Conservation (phyloP, 257 asterid species). For the Plantago ovata region DNA sequence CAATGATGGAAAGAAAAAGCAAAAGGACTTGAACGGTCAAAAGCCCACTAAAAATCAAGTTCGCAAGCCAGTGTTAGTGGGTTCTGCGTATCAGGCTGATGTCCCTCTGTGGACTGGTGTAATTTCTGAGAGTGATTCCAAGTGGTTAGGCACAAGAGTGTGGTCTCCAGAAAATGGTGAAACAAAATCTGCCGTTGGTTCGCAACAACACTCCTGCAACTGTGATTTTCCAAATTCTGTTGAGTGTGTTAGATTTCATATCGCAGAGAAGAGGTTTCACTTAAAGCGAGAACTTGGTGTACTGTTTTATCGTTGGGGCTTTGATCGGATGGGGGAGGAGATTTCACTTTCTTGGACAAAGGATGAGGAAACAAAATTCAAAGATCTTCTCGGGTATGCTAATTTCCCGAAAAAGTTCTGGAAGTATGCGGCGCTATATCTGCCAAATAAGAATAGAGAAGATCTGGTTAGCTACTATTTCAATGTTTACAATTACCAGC, state of each 20-base stretch:
- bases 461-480: conserved; percentile 69
- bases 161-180: conserved; percentile 47
- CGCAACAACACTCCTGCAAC: conserved; percentile 35
- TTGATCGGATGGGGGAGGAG: conserved; percentile 84
- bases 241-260: conserved; percentile 70
- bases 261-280: conserved; percentile 56
- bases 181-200: conserved; percentile 10
- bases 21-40: conserved; percentile 4
- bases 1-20: too few species aligned
- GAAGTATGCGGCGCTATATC: conserved; percentile 30
- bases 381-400: conserved; percentile 37
- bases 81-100: conserved; percentile 53
- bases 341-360: conserved; percentile 76
- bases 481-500: conserved; percentile 52
- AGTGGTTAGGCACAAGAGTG: conserved; percentile 69
- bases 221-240: conserved; percentile 47
- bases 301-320: conserved; percentile 49
- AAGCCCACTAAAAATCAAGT: conserved; percentile 20
- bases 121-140: conserved; percentile 46
- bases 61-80: conserved; percentile 36
- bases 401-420: conserved; percentile 35
- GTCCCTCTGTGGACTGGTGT: conserved; percentile 68
- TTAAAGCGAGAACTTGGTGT: conserved; percentile 50
- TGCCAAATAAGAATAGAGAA: conserved; percentile 55
- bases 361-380: conserved; percentile 57